Conservation (phyloP, 2,329 filamentous ascomycete genomes). For the Spiromastix sp. region DNA sequence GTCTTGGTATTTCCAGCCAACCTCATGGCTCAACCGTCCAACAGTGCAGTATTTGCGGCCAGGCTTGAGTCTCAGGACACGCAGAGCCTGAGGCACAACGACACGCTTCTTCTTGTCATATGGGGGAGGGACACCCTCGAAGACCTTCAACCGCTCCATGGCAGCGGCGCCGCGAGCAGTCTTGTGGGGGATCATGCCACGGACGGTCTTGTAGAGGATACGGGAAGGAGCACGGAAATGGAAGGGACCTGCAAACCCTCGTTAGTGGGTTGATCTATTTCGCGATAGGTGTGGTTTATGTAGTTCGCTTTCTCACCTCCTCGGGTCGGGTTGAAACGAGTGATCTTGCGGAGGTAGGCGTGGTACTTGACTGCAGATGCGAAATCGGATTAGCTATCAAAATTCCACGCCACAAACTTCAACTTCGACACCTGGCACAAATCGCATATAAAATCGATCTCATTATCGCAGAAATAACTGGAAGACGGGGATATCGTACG, state of each 20-base stretch:
- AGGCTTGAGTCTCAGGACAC: constrained; percentile 92
- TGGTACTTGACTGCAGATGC: constrained; percentile 89
- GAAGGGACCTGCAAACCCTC: constrained; percentile 66
- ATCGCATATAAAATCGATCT: constrained; percentile 8
- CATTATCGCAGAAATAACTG: constrained; percentile 10
- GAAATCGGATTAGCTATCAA: constrained; percentile 36
- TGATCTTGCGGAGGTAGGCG: constrained; percentile 99
- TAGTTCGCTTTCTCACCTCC: constrained; percentile 63
- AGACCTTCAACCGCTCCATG: constrained; percentile 98
- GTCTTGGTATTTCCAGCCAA: constrained; percentile 99
- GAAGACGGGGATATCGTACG: constrained; percentile 58
- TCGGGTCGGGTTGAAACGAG: constrained; percentile 97
- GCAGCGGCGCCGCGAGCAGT: constrained; percentile 93
- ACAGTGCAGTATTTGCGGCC: constrained; percentile 99
- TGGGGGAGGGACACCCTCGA: constrained; percentile 96
- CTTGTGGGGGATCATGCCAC: constrained; percentile 99
- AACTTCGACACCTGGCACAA: constrained; percentile 2
- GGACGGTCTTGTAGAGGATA: constrained; percentile 99
- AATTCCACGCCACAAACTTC: constrained; percentile 3
- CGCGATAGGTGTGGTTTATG: background rate
- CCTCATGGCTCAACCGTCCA: constrained; percentile 94
- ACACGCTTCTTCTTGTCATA: constrained; percentile 99
- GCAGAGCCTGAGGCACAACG: constrained; percentile 95
- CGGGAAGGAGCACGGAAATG: constrained; percentile 98
- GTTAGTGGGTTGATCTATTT: constrained; percentile 9